These are phyloP conservation scores for Baorangia bicolor DNA, from an alignment of 768 basidiomycete species.

Conservation along the genomic window DNA sequence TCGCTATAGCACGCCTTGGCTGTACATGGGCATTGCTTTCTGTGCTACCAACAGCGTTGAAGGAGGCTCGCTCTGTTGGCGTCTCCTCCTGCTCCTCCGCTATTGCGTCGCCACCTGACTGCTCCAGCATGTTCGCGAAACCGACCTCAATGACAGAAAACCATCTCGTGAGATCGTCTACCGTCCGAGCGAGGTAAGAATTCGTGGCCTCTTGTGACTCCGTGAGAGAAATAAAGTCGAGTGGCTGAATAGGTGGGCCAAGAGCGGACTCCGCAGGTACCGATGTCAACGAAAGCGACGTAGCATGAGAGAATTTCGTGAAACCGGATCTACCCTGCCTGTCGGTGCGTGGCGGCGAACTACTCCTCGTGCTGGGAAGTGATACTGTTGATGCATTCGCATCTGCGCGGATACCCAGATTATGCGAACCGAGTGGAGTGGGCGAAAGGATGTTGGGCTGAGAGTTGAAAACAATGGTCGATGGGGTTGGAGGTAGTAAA, in stretches of 20 bases:
- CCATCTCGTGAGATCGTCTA: conserved; percentile 78
- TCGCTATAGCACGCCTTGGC: conserved; percentile 8
- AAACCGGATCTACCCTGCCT: conserved; percentile 21
- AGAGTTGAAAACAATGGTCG: conserved; percentile 38
- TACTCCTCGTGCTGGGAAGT: conserved; percentile 37
- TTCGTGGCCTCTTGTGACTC: conserved; percentile 59
- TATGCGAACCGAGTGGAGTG: conserved; percentile 36
- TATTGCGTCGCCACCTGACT: conserved; percentile 49
- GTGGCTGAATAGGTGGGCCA: conserved; percentile 55
- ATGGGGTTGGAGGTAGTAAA: conserved; percentile 74
- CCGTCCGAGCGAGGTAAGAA: conserved; percentile 65
- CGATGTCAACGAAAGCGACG: conserved; percentile 35
- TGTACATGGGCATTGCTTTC: conserved; percentile 9
- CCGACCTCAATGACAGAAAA: conserved; percentile 72
- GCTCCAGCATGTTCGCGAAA: conserved; percentile 63
- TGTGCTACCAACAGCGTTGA: conserved; percentile 5
- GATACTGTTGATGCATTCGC: conserved; percentile 41
- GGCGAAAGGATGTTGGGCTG: conserved; percentile 39
- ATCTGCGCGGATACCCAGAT: conserved; percentile 25
- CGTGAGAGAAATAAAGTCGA: conserved; percentile 65
- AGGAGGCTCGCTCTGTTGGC: conserved; percentile 22
- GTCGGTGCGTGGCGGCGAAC: conserved; percentile 28
- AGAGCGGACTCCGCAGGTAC: conserved; percentile 29
- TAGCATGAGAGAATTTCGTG: conserved; percentile 29
- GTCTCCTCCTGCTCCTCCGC: conserved; percentile 62